Percentiles rank a stretch among this genome's conserved stretches.
Conservation (phyloP, 164 flowering plant genomes). For the Pachysandra terminalis region DNA sequence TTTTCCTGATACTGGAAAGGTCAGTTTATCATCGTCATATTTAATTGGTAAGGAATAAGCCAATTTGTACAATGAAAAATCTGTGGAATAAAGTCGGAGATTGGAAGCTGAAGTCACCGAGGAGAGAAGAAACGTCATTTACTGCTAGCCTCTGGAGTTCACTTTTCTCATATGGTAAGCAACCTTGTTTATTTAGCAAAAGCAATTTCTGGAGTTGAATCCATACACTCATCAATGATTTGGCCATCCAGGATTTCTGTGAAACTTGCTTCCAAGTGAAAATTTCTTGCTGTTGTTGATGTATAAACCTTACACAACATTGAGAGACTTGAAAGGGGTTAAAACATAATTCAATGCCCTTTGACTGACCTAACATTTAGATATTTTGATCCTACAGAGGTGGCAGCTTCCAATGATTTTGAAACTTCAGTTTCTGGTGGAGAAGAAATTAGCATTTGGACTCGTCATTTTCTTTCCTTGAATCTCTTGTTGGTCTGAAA, state of each 20-base stretch:
- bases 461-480: too few species aligned
- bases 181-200: background rate
- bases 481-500: constrained; percentile 15
- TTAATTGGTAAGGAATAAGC: constrained; percentile 22
- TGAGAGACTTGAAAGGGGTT: too few species aligned
- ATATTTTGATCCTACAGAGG: constrained; percentile 8
- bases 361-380: constrained; percentile 9
- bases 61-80: constrained; percentile 27
- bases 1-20: constrained; percentile 11
- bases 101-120: constrained; percentile 22
- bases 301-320: background rate
- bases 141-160: background rate
- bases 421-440: constrained; percentile 17
- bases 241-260: background rate
- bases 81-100: constrained; percentile 25
- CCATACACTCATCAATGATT: too few species aligned
- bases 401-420: constrained; percentile 19
- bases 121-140: constrained; percentile 3
- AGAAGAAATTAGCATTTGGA: constrained; percentile 18
- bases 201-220: background rate
- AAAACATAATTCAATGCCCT: too few species aligned
- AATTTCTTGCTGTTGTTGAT: background rate
- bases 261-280: background rate
- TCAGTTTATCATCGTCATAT: too few species aligned
- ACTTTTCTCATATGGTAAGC: constrained; percentile 3